These are phyloP conservation scores for Syzygium oleosum DNA, from an alignment of 345 rosid genomes.

Conservation along the genomic window DNA sequence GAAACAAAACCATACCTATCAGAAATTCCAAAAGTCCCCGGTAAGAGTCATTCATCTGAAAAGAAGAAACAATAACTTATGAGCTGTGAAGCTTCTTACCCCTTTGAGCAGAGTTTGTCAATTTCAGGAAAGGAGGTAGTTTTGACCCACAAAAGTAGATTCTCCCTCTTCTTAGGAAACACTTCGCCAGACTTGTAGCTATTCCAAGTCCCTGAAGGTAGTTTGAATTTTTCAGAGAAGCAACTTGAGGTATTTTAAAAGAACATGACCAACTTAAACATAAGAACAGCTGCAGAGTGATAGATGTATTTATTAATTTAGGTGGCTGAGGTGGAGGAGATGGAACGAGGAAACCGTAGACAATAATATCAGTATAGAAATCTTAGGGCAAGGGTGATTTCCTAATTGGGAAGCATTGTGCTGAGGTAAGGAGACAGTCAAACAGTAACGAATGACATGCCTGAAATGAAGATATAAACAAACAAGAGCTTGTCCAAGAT, in stretches of 20 bases:
- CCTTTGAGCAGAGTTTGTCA: constrained; percentile 29
- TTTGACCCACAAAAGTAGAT: constrained; percentile 41
- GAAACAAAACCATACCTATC: constrained; percentile 51
- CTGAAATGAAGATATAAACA: neutral
- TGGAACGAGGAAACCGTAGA: neutral
- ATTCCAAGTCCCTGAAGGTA: constrained; percentile 24
- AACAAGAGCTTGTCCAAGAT: neutral
- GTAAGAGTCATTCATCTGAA: constrained; percentile 10
- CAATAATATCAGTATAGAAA: neutral
- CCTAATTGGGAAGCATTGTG: neutral
- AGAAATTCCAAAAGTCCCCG: constrained; percentile 7
- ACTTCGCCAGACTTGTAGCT: constrained; percentile 18
- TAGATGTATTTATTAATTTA: neutral
- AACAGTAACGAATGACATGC: neutral
- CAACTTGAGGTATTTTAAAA: neutral
- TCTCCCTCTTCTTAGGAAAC: constrained; percentile 48
- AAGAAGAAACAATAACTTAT: neutral
- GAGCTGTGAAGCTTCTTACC: constrained; percentile 28
- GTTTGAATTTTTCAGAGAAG: neutral
- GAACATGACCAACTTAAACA: neutral
- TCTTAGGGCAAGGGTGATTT: neutral
- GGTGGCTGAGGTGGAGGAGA: neutral
- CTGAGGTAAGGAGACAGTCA: neutral
- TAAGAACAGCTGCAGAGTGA: neutral
- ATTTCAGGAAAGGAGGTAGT: constrained; percentile 38